Evolutionary conservation across 2,329 filamentous ascomycete species (phyloP), one percentile per base, ranked within the genome.

Genomic region (Talaromyces sp.): DNA sequence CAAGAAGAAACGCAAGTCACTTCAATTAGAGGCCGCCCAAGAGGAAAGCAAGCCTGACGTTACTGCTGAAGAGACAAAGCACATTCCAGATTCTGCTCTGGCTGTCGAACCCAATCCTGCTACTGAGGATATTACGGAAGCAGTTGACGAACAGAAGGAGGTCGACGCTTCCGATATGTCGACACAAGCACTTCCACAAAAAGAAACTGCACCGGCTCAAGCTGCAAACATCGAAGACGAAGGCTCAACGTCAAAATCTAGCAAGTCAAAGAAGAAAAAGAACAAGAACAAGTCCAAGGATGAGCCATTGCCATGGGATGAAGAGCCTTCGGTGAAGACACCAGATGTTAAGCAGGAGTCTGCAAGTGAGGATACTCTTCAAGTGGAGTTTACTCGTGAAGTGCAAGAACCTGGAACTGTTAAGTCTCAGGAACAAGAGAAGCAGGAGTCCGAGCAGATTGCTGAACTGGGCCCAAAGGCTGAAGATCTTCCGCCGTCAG

Each of bases 1-100:
- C 16, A 79, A 81, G 71, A 80, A 81, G 66, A 75, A 76, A 63
- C 76, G 39, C 24, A 63, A 60, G 61, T 65, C 64, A 27, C 27
- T 59, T 39, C 59, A 62, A 65, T n/a, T 43, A 35, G 60, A 59
- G 41, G 31, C 24, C 33, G 14, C 24, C 8, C 59, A 62, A 16
- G 64, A 62, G 47, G 45, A 65, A 22, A 41, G 10, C 37, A 48
- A 16, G 16, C 50, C 22, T n/a, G 35, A 54, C 19, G 24, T 47
- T 22, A 19, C 27, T 24, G 22, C 27, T 11, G 52, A 37, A 9
- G 52, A 52, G 14, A 16, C 33, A 50, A 62, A 54, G 10, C 22
- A 54, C 10, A 22, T 10, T 13, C n/a, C 10, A 4, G 39, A 47
- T n/a, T 33, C 5, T 9, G 16, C 19, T 3, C 27, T 24, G 31